A percentile compares a stretch with the other conserved stretches of the same genome.
phyloP scores from a whole-genome alignment of 192 early-diverging fungal genomes.

The Coemansia umbellata region DNA sequence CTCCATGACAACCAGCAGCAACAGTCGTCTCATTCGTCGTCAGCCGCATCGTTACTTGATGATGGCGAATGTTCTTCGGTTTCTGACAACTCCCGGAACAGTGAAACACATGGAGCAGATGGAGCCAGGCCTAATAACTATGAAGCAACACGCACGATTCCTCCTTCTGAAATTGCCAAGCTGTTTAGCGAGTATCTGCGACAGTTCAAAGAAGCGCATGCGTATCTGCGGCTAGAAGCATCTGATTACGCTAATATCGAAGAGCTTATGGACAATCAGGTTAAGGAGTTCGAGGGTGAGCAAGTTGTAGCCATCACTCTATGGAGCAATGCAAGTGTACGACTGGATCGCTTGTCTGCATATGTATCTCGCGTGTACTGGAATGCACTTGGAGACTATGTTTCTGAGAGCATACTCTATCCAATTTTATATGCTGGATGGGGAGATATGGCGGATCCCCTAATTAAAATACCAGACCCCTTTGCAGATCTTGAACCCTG shows the following conservation, averaged over 20 bases:
- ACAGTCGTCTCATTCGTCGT: not conserved
- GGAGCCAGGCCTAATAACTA: not conserved
- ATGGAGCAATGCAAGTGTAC: slow-evolving; percentile 42
- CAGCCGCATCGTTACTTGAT: not conserved
- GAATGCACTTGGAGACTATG: slow-evolving; percentile 50
- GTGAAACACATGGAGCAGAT: not conserved
- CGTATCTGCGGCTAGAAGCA: slow-evolving; percentile 18
- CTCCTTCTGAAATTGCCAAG: slow-evolving; percentile 17
- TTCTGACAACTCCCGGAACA: not conserved
- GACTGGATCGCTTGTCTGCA: slow-evolving; percentile 34
- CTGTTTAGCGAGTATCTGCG: slow-evolving; percentile 46
- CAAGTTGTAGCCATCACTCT: slow-evolving; percentile 37
- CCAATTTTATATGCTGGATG: slow-evolving; percentile 41
- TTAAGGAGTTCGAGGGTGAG: slow-evolving; percentile 36
- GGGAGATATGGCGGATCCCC: slow-evolving; percentile 14
- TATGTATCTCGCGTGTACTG: slow-evolving; percentile 48
- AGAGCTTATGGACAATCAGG: slow-evolving; percentile 34
- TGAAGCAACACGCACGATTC: slow-evolving; percentile 8
- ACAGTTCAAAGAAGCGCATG: slow-evolving; percentile 40
- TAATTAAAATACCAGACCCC: slow-evolving; percentile 40
- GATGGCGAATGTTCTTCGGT: slow-evolving; percentile 1
- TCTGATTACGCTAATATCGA: slow-evolving; percentile 19
- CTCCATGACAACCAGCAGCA: not conserved
- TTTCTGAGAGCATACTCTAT: slow-evolving; percentile 44
- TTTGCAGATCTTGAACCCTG: slow-evolving; percentile 15